Conservation (phyloP, 2,329 filamentous ascomycete species). For the Penicillium sp. region DNA sequence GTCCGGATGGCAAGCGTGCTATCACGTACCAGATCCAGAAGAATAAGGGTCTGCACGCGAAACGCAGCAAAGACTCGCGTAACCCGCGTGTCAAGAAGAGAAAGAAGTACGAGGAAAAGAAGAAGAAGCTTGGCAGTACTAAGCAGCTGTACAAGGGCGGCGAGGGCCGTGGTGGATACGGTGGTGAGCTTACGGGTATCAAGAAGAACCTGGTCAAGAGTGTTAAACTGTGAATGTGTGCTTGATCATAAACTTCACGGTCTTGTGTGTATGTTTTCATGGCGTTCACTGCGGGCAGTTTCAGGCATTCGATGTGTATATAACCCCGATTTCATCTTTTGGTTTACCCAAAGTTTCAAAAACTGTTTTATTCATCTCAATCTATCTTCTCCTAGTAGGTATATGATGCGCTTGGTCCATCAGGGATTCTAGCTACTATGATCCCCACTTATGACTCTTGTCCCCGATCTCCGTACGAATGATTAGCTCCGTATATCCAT, state of each 20-base stretch:
- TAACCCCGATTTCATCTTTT: slow-evolving; percentile 23
- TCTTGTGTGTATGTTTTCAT: slow-evolving; percentile 18
- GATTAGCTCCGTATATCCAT: background rate
- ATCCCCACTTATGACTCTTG: background rate
- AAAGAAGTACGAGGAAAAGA: slow-evolving; percentile 92
- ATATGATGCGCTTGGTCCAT: background rate
- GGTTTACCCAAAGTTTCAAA: slow-evolving; percentile 5
- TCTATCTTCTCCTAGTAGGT: background rate
- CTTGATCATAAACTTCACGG: slow-evolving; percentile 17
- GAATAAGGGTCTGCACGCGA: slow-evolving; percentile 91
- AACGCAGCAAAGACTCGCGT: slow-evolving; percentile 87
- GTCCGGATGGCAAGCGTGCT: slow-evolving; percentile 82
- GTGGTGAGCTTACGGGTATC: slow-evolving; percentile 91
- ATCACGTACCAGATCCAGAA: slow-evolving; percentile 94
- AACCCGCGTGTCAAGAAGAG: slow-evolving; percentile 98
- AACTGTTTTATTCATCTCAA: background rate
- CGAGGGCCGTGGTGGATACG: slow-evolving; percentile 80
- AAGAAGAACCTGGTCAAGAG: slow-evolving; percentile 92
- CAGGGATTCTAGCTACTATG: background rate
- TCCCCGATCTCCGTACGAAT: background rate
- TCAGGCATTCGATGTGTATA: slow-evolving; percentile 29
- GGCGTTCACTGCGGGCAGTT: slow-evolving; percentile 25
- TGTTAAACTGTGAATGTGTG: slow-evolving; percentile 69
- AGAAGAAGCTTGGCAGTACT: slow-evolving; percentile 92
- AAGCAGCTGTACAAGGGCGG: slow-evolving; percentile 83